These are phyloP conservation scores for Luffa aegyptiaca DNA, from an alignment of 306 rosid genomes.

Conservation along the genomic window DNA sequence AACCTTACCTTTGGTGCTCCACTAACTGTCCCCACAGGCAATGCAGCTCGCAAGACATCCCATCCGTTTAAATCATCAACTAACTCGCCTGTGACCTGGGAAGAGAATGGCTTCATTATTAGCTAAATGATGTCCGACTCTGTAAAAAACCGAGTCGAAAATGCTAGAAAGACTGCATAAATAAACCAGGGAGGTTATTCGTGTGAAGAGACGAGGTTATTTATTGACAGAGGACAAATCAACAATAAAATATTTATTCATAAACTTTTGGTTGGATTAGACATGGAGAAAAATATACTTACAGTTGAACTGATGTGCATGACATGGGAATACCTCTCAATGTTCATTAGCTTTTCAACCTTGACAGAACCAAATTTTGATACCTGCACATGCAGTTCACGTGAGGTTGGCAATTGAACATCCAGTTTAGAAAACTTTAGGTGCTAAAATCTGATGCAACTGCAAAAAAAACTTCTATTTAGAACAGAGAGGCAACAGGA, in stretches of 20 bases:
- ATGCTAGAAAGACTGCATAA: background rate
- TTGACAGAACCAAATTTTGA: constrained; percentile 82
- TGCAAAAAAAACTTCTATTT: background rate
- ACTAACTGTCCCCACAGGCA: constrained; percentile 97
- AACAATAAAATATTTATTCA: background rate
- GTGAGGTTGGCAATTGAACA: background rate
- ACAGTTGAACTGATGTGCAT: constrained; percentile 98
- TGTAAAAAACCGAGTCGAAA: background rate
- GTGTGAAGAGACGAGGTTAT: background rate
- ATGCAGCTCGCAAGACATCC: constrained; percentile 86
- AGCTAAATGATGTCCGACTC: background rate
- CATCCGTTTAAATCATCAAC: constrained; percentile 65
- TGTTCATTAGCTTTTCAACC: constrained; percentile 81
- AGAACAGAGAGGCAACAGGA: background rate
- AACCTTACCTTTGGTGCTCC: constrained; percentile 99
- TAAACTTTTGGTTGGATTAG: background rate
- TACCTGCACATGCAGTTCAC: constrained; percentile 44
- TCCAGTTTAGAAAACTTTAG: background rate
- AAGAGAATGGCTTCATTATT: constrained; percentile 11
- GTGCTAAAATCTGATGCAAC: background rate
- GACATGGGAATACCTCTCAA: constrained; percentile 95
- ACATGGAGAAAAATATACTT: constrained; percentile 26
- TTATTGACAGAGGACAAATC: background rate
- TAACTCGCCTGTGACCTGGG: constrained; percentile 87
- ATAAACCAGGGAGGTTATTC: background rate